Percentiles rank a stretch among this genome's conserved stretches.
Evolutionary conservation across 345 rosid genomes (phyloP).

Genomic region (Carallia brachiata): DNA sequence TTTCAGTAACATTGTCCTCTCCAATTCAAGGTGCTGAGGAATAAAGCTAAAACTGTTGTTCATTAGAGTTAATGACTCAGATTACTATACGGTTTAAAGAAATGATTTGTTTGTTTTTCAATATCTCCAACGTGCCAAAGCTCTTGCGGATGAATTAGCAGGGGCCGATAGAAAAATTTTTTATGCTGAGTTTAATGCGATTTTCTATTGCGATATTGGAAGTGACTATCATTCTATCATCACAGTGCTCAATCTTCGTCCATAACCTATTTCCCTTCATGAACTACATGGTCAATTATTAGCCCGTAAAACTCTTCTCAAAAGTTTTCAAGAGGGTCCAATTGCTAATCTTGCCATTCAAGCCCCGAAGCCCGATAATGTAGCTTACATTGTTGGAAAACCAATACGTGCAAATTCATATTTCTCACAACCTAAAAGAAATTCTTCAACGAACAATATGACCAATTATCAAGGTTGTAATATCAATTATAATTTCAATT

Average conservation of each 20-base stretch:
- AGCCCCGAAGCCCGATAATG: too few relatives aligned
- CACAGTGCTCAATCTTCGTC: neutral
- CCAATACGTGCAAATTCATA: too few relatives aligned
- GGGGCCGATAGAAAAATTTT: neutral
- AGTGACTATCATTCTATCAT: neutral
- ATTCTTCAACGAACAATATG: too few relatives aligned
- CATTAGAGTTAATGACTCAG: too few relatives aligned
- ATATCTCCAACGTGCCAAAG: neutral
- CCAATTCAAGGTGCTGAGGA: too few relatives aligned
- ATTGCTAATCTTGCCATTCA: neutral
- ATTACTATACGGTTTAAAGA: too few relatives aligned
- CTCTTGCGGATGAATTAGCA: neutral
- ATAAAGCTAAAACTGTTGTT: too few relatives aligned
- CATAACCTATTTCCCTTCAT: neutral
- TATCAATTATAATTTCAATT: neutral
- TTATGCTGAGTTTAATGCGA: neutral
- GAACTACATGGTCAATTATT: neutral
- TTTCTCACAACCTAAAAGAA: too few relatives aligned
- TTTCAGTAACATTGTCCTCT: too few relatives aligned
- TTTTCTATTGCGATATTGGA: neutral
- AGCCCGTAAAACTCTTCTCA: neutral
- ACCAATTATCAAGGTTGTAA: too few relatives aligned
- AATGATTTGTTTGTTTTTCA: neutral
- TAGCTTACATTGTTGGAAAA: too few relatives aligned
- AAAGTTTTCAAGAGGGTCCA: neutral